phyloP scores from a whole-genome alignment of 352 stramenopile species.

The Phytophthora capsici region DNA sequence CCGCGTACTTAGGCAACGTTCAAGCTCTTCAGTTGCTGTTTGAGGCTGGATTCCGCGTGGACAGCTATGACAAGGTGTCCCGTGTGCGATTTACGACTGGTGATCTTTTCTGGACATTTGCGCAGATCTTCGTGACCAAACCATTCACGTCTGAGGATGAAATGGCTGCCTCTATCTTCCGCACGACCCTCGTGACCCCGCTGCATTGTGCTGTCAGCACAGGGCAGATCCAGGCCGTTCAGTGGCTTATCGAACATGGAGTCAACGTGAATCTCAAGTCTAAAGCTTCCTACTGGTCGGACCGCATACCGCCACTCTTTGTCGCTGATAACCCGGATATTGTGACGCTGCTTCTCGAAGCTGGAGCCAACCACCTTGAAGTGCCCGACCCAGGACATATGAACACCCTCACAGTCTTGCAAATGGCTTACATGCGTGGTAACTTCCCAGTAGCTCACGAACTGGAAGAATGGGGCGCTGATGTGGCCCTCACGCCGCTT shows the following conservation, averaged over 20 bases:
- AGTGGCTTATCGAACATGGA: slow-evolving; percentile 62
- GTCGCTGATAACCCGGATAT: slow-evolving; percentile 74
- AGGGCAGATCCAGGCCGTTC: slow-evolving; percentile 58
- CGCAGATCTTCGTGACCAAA: slow-evolving; percentile 65
- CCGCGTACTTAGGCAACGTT: slow-evolving; percentile 73
- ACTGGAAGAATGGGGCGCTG: slow-evolving; percentile 73
- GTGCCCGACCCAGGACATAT: slow-evolving; percentile 69
- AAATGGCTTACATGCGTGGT: slow-evolving; percentile 69
- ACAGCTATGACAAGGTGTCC: slow-evolving; percentile 76
- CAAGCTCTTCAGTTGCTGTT: slow-evolving; percentile 61
- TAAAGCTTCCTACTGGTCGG: slow-evolving; percentile 68
- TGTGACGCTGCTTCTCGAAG: slow-evolving; percentile 60
- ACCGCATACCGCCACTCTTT: slow-evolving; percentile 73
- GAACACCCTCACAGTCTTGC: slow-evolving; percentile 73
- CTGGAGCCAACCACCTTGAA: slow-evolving; percentile 73
- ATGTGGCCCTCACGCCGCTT: slow-evolving; percentile 74
- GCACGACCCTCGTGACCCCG: slow-evolving; percentile 72
- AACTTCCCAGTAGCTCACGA: slow-evolving; percentile 70
- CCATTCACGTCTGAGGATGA: slow-evolving; percentile 53
- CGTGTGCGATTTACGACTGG: slow-evolving; percentile 79
- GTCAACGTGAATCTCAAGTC: slow-evolving; percentile 68
- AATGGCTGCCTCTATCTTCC: slow-evolving; percentile 65
- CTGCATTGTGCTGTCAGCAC: slow-evolving; percentile 74
- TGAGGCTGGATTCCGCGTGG: slow-evolving; percentile 60
- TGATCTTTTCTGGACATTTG: slow-evolving; percentile 83